These are phyloP conservation scores for Nidularia sp. DNA, from an alignment of 768 basidiomycete genomes.

Conservation along the genomic window DNA sequence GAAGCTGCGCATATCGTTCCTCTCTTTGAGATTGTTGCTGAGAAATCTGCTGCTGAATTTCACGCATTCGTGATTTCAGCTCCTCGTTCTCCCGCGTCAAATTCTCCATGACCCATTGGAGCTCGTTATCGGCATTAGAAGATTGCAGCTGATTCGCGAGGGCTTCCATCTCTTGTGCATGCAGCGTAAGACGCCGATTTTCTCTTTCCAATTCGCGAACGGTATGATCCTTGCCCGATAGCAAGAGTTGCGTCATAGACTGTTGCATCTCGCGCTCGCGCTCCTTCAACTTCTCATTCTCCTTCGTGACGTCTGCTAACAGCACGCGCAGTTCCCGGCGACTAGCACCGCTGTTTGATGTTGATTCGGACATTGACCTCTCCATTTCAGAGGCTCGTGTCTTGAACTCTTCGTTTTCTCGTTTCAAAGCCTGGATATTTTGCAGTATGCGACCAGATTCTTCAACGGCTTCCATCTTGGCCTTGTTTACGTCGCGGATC, in stretches of 20 bases:
- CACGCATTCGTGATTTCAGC: constrained; percentile 25
- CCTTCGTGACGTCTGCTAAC: constrained; percentile 32
- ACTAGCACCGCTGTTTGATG: constrained; percentile 14
- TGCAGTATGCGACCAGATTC: constrained; percentile 6
- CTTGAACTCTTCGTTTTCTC: constrained; percentile 14
- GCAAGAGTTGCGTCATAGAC: constrained; percentile 28
- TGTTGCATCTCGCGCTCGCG: constrained; percentile 29
- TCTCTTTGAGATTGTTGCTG: constrained; percentile 14
- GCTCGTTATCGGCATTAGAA: constrained; percentile 18
- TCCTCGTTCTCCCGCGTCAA: constrained; percentile 29
- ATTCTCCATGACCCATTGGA: constrained; percentile 18
- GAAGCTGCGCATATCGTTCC: too few species aligned
- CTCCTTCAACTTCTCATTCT: constrained; percentile 33
- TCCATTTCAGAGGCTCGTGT: constrained; percentile 25
- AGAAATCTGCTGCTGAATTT: constrained; percentile 15
- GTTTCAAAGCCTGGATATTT: neutral
- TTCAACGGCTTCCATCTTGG: constrained; percentile 14
- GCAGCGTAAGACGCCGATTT: constrained; percentile 24
- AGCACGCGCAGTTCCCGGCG: constrained; percentile 29
- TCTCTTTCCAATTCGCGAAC: constrained; percentile 24
- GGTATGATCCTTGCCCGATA: constrained; percentile 24
- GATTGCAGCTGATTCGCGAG: constrained; percentile 24
- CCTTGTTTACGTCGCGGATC: constrained; percentile 13
- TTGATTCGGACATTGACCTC: constrained; percentile 21
- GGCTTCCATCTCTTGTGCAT: constrained; percentile 26